These are phyloP conservation scores for Hanseniaspora jakobsenii DNA, from an alignment of 805 yeast genomes.

Conservation along the genomic window DNA sequence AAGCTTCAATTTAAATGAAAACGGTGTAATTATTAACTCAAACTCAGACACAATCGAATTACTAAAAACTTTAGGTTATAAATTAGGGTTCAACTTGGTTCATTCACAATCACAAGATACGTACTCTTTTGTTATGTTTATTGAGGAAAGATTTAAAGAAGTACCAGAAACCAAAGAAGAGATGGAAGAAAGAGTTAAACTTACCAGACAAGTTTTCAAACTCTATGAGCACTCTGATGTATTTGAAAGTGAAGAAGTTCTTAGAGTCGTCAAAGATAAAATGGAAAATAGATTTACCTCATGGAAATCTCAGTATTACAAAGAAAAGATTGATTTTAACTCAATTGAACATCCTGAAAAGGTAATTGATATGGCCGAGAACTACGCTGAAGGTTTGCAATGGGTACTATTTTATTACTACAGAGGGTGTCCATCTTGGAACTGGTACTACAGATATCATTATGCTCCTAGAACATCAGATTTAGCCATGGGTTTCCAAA, in stretches of 20 bases:
- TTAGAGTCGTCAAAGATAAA: conserved; percentile 41
- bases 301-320: conserved; percentile 83
- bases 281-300: conserved; percentile 61
- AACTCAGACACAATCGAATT: conserved; percentile 45
- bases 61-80: conserved; percentile 51
- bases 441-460: conserved; percentile 83
- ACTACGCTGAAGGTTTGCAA: conserved; percentile 87
- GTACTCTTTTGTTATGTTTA: conserved; percentile 51
- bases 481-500: conserved; percentile 57
- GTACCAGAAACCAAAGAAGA: conserved; percentile 60
- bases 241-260: conserved; percentile 45
- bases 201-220: conserved; percentile 44
- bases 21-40: conserved; percentile 28
- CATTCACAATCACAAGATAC: conserved; percentile 48
- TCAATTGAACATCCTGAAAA: conserved; percentile 44
- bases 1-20: conserved; percentile 29
- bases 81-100: conserved; percentile 51
- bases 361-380: conserved; percentile 54
- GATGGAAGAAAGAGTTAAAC: conserved; percentile 39
- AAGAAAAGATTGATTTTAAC: conserved; percentile 62
- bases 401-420: conserved; percentile 93
- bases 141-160: conserved; percentile 32
- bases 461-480: conserved; percentile 93
- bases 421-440: conserved; percentile 87
- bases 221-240: conserved; percentile 50